Base-by-base conservation (phyloP, 2,329 filamentous ascomycete species). In the Diaporthe aspalathi region DNA sequence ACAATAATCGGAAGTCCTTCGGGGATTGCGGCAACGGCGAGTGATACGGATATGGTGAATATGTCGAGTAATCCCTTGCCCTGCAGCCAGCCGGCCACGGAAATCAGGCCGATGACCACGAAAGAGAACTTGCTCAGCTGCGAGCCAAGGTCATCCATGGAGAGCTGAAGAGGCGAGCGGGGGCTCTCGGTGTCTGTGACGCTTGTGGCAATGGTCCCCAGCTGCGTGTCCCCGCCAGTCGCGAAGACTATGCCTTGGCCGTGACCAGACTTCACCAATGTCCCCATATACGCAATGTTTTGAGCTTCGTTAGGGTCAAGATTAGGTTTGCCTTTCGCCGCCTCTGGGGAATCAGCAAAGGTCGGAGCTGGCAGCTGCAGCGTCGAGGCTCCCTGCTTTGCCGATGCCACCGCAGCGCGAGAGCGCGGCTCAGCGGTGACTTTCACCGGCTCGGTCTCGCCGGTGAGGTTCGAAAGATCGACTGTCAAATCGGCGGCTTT, bases 241-340 rank as follows among this genome's bases (percentile, higher is more conserved):
- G 95, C 94, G 80, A 98, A 97, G n/a, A 99, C 96, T 75, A 99
- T 92, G 53, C 96, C 96, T 80, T 97, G 95, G 0, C 96, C 96
- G 78, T 99, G 92, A 14, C 96, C 96, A 45, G 95, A 98, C 75
- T 95, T 94, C 43, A 99, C 94, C 74, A 99, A 82, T 3, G 96
- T 99, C 35, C 96, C 96, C 95, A 99, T 98, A 80, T 98, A 98
- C 2, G 95, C 96, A 79, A 99, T 95, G 77, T 99, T 98, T 77
- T 92, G 93, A 76, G 92, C 90, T 68, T 93, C 92, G 73, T 93
- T 93, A 65, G 93, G 83, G 62, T 90, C 87, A 54, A 93, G 88
- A 75, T 93, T 91, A 27, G 65, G 45, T 35, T 50, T 50, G 16
- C 27, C 22, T 3, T 16, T 35, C n/a, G 14, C 38, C 35, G 89